Base-by-base conservation (phyloP, 2,329 filamentous ascomycete genomes). In the Claviceps sp. region DNA sequence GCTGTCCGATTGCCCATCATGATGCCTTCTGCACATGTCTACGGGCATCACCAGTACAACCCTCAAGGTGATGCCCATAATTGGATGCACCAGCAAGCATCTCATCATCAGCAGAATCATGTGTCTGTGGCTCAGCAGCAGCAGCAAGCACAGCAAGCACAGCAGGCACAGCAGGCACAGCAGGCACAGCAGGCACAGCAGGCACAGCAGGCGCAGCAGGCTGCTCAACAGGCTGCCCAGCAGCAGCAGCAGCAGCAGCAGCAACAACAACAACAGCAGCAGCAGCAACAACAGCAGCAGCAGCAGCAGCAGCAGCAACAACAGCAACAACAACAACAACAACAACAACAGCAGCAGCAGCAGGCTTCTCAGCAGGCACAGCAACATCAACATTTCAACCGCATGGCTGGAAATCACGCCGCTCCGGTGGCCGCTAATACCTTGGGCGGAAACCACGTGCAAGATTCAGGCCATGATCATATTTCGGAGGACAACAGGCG, bases 401-500 rank as follows among this genome's bases (percentile, higher is more conserved):
- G 86, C 57, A 79, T 94, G 60, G 78, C 84, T 46, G 77, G 78
- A 61, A 81, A 74, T 57, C 82, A 82, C 62, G 82, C 79, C 59
- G 75, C 73, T 51, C 68, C 69, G 24, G 61, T 60, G 58, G 74
- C 72, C 51, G 68, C 69, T 26, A 61, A 61, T 34, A 62, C 59
- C 54, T 64, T 74, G 57, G 67, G 75, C 42, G 69, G 67, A 18
- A 67, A 65, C 48, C 78, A 82, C 57, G 68, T 69, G 37, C 76
- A 78, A 62, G 75, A 84, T 60, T 70, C 69, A 54, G 65, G 72
- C 56, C 72, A 85, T 61, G 85, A 88, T 62, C 79, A 79, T 70
- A 68, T 93, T 58, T 88, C 84, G 18, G 91, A 96, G 65, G 91
- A 96, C 65, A 95, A 95, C 68, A 80, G 88, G 60, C 82, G 90